These are phyloP conservation scores for Metarhizium anisopliae DNA, from an alignment of 2,329 filamentous ascomycete genomes.

Conservation along the genomic window DNA sequence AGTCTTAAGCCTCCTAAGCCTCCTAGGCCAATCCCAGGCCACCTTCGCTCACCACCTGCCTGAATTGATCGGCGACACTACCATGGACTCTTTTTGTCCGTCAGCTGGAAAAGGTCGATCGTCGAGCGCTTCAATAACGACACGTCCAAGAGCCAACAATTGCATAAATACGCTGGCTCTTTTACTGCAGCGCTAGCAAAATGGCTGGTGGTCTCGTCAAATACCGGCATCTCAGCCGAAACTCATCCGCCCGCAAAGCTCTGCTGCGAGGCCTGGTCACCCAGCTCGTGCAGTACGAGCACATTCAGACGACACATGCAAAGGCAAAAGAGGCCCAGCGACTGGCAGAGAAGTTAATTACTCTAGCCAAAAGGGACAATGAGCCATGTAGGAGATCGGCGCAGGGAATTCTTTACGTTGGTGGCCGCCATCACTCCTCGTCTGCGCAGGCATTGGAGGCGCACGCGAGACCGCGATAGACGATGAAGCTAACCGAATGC, in stretches of 20 bases:
- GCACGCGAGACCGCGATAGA: neutral
- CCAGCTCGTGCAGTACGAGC: conserved; percentile 85
- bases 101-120: neutral
- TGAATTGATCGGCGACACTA: neutral
- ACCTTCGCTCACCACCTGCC: conserved; percentile 5
- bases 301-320: conserved; percentile 88
- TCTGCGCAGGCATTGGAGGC: neutral
- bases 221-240: conserved; percentile 81
- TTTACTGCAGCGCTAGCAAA: conserved; percentile 11
- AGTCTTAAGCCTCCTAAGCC: too few relatives aligned
- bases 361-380: conserved; percentile 86
- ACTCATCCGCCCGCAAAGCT: conserved; percentile 80
- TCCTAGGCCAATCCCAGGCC: neutral
- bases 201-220: conserved; percentile 86
- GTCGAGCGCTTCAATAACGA: neutral
- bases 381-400: conserved; percentile 68
- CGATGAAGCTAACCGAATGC: neutral
- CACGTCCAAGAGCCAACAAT: neutral
- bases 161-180: neutral
- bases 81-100: neutral
- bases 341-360: conserved; percentile 89
- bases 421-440: conserved; percentile 17
- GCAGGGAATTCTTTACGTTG: conserved; percentile 77
- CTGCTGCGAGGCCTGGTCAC: conserved; percentile 94
- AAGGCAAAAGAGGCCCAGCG: conserved; percentile 97